Base-by-base conservation (phyloP, 2,329 filamentous ascomycete genomes). In the Fusarium sp. region DNA sequence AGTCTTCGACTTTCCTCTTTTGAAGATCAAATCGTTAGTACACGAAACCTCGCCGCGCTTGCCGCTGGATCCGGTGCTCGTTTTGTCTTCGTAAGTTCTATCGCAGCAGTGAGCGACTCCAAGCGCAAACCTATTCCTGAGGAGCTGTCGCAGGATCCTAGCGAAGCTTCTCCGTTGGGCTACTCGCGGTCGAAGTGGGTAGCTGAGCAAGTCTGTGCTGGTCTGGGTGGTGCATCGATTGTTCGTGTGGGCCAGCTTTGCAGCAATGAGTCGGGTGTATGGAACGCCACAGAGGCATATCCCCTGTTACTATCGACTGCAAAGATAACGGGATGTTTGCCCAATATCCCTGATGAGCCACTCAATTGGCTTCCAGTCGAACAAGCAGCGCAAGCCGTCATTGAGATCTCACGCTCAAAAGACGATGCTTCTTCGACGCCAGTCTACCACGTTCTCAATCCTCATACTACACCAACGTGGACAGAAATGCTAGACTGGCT, bases 271-370 rank as follows among this genome's bases (percentile, higher is more conserved):
- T 66, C 78, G n/a, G 86, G 85, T 3, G 71, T 84, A 5, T 88
- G 86, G 86, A 87, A 85, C 67, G 73, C 75, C 6, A 82, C 79
- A 0, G 86, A 87, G 65, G 85, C 84, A 0, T 85, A 87, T 24
- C 84, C 87, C 0, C 71, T 88, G 44, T 82, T 88, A 74, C 75
- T 89, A 0, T 83, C 82, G 34, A 82, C 79, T 3, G 83, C 83
- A 0, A 74, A 74, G 2, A 82, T 84, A 0, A 79, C 83, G 3
- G 82, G 82, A 1, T 76, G 65, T 44, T 38, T 78, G 18, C 76
- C 76, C 0, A 56, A 62, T 25, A 54, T 77, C 18, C 20, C 53
- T 1, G 45, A 57, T 0, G 71, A 75, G 30, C 76, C 78, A 0
- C 75, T 88, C 6, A 85, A 85, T 4, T 86, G 84, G 84, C 67